Evolutionary conservation across 164 flowering plant genomes (phyloP).

Genomic region (Cinnamomum chago): DNA sequence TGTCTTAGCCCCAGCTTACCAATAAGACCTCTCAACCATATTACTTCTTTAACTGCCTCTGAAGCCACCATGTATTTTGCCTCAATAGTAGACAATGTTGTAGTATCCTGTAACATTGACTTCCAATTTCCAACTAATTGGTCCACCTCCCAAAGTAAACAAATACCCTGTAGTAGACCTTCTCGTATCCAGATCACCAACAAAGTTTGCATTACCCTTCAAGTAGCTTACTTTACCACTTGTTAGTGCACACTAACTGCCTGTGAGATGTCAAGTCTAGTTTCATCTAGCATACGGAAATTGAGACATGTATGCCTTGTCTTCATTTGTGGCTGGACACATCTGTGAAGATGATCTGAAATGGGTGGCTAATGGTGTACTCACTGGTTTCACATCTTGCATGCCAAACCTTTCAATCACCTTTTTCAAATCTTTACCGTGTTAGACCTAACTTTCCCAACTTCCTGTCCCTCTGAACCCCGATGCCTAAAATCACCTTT

Average conservation of each 20-base stretch:
- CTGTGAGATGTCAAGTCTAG: background rate
- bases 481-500: no score
- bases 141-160: background rate
- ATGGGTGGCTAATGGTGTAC: background rate
- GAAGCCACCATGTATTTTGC: background rate
- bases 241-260: slow-evolving; percentile 1
- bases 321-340: background rate
- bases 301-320: background rate
- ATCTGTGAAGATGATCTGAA: background rate
- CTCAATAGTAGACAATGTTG: background rate
- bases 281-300: background rate
- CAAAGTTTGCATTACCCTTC: slow-evolving; percentile 1
- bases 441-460: no score
- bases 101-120: background rate
- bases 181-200: background rate
- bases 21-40: slow-evolving; percentile 3
- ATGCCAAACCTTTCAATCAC: no score
- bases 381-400: background rate
- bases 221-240: background rate
- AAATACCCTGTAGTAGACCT: background rate
- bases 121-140: slow-evolving; percentile 1
- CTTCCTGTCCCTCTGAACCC: no score
- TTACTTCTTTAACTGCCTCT: background rate
- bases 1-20: background rate
- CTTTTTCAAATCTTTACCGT: no score